Base-by-base conservation (phyloP, 805 yeast species). In the Cyberlindnera mississippiensis region DNA sequence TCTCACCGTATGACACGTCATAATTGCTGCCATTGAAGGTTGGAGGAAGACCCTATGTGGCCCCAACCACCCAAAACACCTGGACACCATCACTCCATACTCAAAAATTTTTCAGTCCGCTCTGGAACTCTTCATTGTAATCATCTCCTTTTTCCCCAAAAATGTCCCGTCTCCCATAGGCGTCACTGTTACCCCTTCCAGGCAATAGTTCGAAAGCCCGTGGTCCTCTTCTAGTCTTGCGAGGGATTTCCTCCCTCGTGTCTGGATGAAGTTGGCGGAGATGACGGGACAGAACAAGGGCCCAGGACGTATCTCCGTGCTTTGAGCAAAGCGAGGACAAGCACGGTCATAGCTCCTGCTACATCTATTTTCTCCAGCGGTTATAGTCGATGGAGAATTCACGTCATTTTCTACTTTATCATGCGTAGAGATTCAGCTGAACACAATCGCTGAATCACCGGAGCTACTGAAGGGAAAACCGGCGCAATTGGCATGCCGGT, bases 341-440 rank as follows among this genome's bases (percentile, higher is more conserved):
- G 44, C 44, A 42, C 51, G 51, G 51, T 48, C 51, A 48, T 48
- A 44, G 44, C 38, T 41, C 42, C 51, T 44, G 41, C 38, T 33
- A 47, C 46, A 47, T 39, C 30, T 26, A 6, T n/a, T 6, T 20
- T 17, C 13, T n/a, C 17, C 11, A 30, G 6, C 14, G 14, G 14
- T 27, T 27, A 15, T 28, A 29, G 18, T 32, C 19, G 9, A 28
- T 27, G 19, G n/a, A n/a, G 33, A 9, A 19, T n/a, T 8, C 17
- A 15, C 14, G n/a, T 7, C 19, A 36, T 28, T 4, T 5, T 11
- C 18, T 32, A 7, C 14, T 26, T 32, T n/a, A n/a, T n/a, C n/a
- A n/a, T n/a, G n/a, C n/a, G n/a, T n/a, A n/a, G n/a, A n/a, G n/a
- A n/a, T n/a, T n/a, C n/a, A n/a, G n/a, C n/a, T n/a, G n/a, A n/a